A percentile compares a stretch with the other conserved stretches of the same genome.
phyloP scores from a whole-genome alignment of 345 rosid species.

The Melaleuca quinquenervia region DNA sequence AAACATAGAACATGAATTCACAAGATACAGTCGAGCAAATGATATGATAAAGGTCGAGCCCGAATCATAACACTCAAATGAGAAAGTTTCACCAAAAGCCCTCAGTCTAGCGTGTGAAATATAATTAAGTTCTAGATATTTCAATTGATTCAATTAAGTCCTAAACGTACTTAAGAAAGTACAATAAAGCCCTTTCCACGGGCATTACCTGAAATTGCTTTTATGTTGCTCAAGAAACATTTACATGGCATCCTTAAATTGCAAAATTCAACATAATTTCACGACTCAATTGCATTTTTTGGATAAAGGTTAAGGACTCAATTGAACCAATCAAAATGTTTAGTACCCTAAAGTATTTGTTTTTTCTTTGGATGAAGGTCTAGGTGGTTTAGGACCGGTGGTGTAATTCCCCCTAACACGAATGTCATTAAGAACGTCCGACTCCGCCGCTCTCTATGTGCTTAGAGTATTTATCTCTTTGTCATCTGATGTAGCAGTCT shows the following conservation, averaged over 20 bases:
- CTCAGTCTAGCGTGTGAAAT: fast-evolving
- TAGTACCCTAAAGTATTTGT: not conserved
- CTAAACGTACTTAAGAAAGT: not conserved
- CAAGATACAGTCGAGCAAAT: no score
- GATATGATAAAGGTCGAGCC: no score
- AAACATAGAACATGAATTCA: no score
- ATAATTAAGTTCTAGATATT: not conserved
- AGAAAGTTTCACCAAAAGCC: not conserved
- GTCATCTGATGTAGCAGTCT: not conserved
- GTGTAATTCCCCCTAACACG: not conserved
- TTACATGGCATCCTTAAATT: not conserved
- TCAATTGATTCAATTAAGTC: not conserved
- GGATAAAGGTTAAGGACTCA: not conserved
- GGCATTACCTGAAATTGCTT: not conserved
- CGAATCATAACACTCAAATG: not conserved
- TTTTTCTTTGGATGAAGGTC: not conserved
- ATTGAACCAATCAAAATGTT: not conserved
- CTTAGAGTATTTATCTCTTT: not conserved
- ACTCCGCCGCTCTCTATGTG: no score
- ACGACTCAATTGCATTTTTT: not conserved
- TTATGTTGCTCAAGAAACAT: fast-evolving
- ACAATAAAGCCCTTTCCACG: not conserved
- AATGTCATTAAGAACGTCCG: not conserved
- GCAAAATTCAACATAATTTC: not conserved
- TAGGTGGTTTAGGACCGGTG: not conserved